Evolutionary conservation across 208 protist species (phyloP), one percentile per base, ranked within the genome.

Genomic region (Leptomonas pyrrhocoris): DNA sequence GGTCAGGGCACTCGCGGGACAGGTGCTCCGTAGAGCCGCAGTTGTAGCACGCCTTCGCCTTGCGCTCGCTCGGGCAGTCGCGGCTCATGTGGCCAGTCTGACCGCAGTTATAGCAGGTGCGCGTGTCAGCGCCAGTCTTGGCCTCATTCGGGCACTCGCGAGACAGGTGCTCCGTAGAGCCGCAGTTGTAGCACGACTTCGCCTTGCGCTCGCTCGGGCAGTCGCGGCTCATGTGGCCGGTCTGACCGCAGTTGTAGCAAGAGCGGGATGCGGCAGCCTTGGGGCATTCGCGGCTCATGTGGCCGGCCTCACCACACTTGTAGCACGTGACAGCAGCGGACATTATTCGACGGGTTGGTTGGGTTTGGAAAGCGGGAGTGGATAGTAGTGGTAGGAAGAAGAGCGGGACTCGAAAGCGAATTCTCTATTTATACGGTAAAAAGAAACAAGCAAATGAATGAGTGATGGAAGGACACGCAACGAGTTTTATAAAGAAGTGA

Each of bases 201-300:
- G 65, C 59, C 74, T 76, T 71, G 68, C 74, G 68, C 64, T 79
- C 81, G 45, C 64, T 80, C 31, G 85, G 81, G 83, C 87, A 93
- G 40, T 93, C 86, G 66, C 80, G 74, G 83, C 83, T 66, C 71
- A 85, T 36, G 80, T 96, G 91, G 43, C 85, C 91, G 36, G 85
- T 73, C 68, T 89, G 28, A 31, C 84, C 80, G 73, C 90, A 96
- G 70, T 81, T 79, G 83, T 93, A 85, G 80, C 89, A 94, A 13
- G 73, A 73, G 59, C 25, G 55, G 66, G 60, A 61, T 64, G 68
- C 74, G 69, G 55, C 76, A 76, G 59, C 43, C 43, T 73, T 77
- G 38, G 86, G 80, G 81, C 86, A 91, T 56, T 91, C 84, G 66
- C 79, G 72, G 82, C 86, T 70, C 68, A 92, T 77, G 80, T 92